phyloP scores from a whole-genome alignment of 495 filamentous ascomycete species.

The Aspergillus sclerotiicarbonarius region DNA sequence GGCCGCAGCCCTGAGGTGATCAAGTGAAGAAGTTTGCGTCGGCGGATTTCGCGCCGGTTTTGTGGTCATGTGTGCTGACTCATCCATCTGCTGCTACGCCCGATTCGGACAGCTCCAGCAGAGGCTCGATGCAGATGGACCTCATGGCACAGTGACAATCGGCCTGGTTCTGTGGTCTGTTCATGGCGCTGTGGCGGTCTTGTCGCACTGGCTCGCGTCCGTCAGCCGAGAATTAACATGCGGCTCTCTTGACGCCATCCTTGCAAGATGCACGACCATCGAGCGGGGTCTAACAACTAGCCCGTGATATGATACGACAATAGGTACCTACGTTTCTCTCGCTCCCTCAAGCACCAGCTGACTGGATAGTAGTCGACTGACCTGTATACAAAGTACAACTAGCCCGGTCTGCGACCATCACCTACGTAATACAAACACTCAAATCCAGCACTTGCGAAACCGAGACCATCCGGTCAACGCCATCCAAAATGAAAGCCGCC shows the following conservation, averaged over 20 bases:
- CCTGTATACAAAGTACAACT: not conserved
- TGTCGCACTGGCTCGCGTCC: too few relatives aligned
- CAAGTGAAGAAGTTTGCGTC: constrained; percentile 21
- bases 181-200: not conserved
- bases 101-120: not conserved
- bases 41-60: constrained; percentile 22
- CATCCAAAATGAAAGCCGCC: constrained; percentile 45
- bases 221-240: not conserved
- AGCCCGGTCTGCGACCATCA: not conserved
- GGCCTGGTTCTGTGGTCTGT: not conserved
- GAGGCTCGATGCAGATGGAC: not conserved
- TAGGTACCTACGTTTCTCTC: not conserved
- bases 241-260: not conserved
- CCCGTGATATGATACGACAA: not conserved
- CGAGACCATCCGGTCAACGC: not conserved
- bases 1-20: constrained; percentile 39
- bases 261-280: not conserved
- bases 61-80: constrained; percentile 26
- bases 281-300: not conserved
- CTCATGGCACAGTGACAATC: not conserved
- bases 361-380: not conserved
- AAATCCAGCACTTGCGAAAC: not conserved
- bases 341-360: not conserved
- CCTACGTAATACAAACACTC: not conserved
- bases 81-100: constrained; percentile 14